These are phyloP conservation scores for Gorgonomyces haynaldii DNA, from an alignment of 192 early-diverging fungal species.

Conservation along the genomic window DNA sequence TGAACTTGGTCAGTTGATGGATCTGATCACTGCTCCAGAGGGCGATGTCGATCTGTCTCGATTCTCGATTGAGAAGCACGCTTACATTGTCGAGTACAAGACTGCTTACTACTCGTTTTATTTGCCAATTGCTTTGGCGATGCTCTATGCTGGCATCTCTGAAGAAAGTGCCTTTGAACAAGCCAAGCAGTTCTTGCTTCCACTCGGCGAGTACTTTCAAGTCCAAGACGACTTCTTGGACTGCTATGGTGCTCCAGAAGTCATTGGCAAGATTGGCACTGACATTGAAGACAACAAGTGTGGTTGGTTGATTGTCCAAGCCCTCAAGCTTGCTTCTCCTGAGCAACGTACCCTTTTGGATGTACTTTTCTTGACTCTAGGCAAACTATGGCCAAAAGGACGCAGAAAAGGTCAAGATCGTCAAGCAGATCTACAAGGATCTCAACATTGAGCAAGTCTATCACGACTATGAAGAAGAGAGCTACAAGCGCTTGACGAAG, in stretches of 20 bases:
- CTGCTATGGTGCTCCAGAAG: slow-evolving; percentile 76
- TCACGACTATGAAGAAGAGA: slow-evolving; percentile 80
- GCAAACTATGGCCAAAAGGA: slow-evolving; percentile 87
- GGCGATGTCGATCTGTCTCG: slow-evolving; percentile 80
- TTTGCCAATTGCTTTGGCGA: slow-evolving; percentile 88
- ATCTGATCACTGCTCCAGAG: slow-evolving; percentile 97
- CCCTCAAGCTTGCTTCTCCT: slow-evolving; percentile 58
- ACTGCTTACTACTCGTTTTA: slow-evolving; percentile 99
- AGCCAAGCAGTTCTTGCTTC: slow-evolving; percentile 76
- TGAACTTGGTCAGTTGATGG: slow-evolving; percentile 93
- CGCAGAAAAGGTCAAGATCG: slow-evolving; percentile 57
- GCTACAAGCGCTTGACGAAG: slow-evolving; percentile 54
- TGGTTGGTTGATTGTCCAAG: slow-evolving; percentile 94
- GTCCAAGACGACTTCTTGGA: slow-evolving; percentile 97
- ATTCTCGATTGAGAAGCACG: slow-evolving; percentile 86
- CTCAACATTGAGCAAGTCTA: slow-evolving; percentile 69
- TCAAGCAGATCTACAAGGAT: slow-evolving; percentile 78
- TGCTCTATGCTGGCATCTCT: slow-evolving; percentile 78
- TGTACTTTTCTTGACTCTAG: slow-evolving; percentile 35
- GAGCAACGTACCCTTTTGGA: slow-evolving; percentile 79
- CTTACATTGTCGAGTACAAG: slow-evolving; percentile 95
- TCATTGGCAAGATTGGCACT: slow-evolving; percentile 98
- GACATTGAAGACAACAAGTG: slow-evolving; percentile 99
- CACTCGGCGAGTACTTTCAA: slow-evolving; percentile 98
- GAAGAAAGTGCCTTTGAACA: slow-evolving; percentile 68